Evolutionary conservation across 257 asterid species (phyloP).

Genomic region (Solanum virginianum): DNA sequence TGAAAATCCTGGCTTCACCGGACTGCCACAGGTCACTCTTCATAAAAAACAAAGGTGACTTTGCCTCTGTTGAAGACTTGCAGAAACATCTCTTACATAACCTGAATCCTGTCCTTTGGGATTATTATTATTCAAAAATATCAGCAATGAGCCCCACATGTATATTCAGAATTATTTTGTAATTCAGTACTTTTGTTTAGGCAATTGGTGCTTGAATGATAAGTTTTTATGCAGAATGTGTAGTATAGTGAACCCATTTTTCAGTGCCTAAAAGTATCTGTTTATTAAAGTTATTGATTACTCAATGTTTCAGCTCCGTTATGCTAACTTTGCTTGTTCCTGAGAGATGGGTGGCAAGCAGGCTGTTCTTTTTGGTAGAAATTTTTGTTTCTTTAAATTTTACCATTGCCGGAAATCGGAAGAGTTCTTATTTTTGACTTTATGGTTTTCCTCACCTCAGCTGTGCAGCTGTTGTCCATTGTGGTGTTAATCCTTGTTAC

Average conservation of each 20-base stretch:
- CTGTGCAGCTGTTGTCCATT: not conserved
- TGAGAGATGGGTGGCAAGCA: not conserved
- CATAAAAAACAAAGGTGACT: not conserved
- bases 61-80: not conserved
- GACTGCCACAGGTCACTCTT: not conserved
- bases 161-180: not conserved
- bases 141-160: not conserved
- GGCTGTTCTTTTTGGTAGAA: not conserved
- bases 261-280: not conserved
- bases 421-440: not conserved
- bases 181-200: not conserved
- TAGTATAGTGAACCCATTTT: not conserved
- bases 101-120: not conserved
- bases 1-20: not conserved
- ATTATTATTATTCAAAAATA: not conserved
- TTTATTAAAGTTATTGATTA: not conserved
- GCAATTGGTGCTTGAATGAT: not conserved
- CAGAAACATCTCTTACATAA: not conserved
- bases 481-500: not conserved
- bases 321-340: not conserved
- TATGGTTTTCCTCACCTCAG: not conserved
- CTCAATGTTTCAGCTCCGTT: not conserved
- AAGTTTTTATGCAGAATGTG: not conserved
- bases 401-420: not conserved
- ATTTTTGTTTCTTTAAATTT: not conserved